Evolutionary conservation across 2,329 filamentous ascomycete species (phyloP), one percentile per base, ranked within the genome.

Genomic region (Rutstroemia sp.): DNA sequence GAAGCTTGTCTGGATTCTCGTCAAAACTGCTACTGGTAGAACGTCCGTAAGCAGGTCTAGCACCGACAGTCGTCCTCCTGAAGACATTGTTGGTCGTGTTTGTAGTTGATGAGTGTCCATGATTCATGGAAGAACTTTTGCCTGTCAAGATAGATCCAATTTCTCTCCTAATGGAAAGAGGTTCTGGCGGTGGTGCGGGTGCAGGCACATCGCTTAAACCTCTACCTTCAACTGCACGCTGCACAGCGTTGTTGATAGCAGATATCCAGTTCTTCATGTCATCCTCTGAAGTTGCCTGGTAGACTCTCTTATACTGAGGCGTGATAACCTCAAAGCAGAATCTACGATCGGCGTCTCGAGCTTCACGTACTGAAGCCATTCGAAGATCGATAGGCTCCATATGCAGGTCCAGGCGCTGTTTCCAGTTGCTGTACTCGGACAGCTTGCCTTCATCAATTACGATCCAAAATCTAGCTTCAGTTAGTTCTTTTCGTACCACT

Each of bases 261-360:
- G 82, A 79, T 64, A 99, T 99, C 94, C 94, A 99, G 64, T 84
- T 92, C 68, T 87, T 91, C 89, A 99, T 95, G 66, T 99, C 94
- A 40, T 99, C 94, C 72, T 97, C 94, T 0, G 92, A 96, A 1
- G 92, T 96, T 42, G 92, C 94, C 73, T 99, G 94, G 71, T 97
- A 99, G 16, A 97, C 92, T 55, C 94, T 85, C 65, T 95, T 97
- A 71, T 87, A 97, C 50, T 94, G 89, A 8, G 95, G 95, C 0
- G 94, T 99, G 58, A 99, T 97, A 51, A 99, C 89, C 73, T 99
- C 94, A 65, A 99, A 99, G 72, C 92, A 97, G 72, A 99, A 99
- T 5, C 94, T 84, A 25, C 94, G 83, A 66, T 99, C 95, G 1
- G 92, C 89, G 70, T 95, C 96, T 23, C 94, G 86, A 42, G 95